These are phyloP conservation scores for Aspergillus sp. DNA, from an alignment of 2,329 filamentous ascomycete species.

Conservation along the genomic window DNA sequence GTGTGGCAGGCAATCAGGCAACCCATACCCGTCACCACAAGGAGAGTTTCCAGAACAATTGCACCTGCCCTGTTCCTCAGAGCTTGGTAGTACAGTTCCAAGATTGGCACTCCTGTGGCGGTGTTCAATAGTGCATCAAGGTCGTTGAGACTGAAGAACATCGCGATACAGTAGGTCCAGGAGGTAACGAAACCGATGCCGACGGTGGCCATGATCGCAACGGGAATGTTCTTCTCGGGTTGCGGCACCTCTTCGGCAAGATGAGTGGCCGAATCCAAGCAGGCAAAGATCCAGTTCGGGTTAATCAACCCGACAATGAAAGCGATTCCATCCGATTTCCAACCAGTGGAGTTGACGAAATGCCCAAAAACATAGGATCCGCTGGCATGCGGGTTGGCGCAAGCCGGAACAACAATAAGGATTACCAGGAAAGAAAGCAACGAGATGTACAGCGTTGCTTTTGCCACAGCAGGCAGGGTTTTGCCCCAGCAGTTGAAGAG, in stretches of 20 bases:
- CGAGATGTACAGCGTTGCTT: slow-evolving; percentile 48
- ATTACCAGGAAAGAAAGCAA: slow-evolving; percentile 52
- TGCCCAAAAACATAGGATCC: slow-evolving; percentile 54
- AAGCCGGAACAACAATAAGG: slow-evolving; percentile 51
- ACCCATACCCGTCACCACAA: slow-evolving; percentile 51
- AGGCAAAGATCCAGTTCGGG: slow-evolving; percentile 55
- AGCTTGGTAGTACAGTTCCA: slow-evolving; percentile 52
- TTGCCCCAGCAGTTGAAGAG: slow-evolving; percentile 51
- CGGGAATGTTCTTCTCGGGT: slow-evolving; percentile 53
- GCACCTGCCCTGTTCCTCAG: slow-evolving; percentile 47
- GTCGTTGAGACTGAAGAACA: slow-evolving; percentile 54
- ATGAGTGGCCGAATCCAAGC: slow-evolving; percentile 54
- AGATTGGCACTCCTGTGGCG: slow-evolving; percentile 49
- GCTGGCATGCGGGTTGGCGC: slow-evolving; percentile 48
- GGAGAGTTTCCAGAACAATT: slow-evolving; percentile 48
- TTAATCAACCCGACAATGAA: slow-evolving; percentile 58
- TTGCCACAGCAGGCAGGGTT: slow-evolving; percentile 42
- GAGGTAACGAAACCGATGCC: slow-evolving; percentile 47
- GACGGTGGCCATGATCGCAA: slow-evolving; percentile 54
- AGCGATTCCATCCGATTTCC: slow-evolving; percentile 50
- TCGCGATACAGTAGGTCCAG: slow-evolving; percentile 50
- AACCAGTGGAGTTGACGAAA: slow-evolving; percentile 57
- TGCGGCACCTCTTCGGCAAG: slow-evolving; percentile 54
- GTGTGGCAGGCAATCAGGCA: slow-evolving; percentile 52
- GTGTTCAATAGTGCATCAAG: slow-evolving; percentile 44